Conservation (phyloP, 108 stramenopile species). For the Cylindrotheca closterium region DNA sequence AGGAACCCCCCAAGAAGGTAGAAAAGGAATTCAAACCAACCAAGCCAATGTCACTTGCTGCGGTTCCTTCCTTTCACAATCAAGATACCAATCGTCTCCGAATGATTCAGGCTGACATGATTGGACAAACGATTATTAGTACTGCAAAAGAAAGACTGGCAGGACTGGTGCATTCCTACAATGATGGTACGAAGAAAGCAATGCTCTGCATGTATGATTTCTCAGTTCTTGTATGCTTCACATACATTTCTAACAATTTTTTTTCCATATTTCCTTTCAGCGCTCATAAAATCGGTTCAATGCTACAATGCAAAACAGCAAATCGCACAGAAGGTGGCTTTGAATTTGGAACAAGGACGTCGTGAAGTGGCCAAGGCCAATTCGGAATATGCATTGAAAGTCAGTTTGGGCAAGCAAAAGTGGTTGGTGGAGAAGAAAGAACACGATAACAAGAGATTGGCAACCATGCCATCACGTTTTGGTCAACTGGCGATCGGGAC, state of each 20-base stretch:
- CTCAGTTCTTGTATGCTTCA: neutral
- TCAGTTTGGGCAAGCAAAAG: conserved; percentile 26
- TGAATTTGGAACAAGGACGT: conserved; percentile 12
- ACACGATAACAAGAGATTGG: conserved; percentile 25
- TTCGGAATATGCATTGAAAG: conserved; percentile 29
- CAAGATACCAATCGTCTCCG: conserved; percentile 62
- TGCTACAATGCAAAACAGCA: conserved; percentile 26
- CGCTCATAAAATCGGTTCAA: conserved; percentile 31
- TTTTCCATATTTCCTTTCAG: conserved; percentile 12
- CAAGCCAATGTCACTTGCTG: conserved; percentile 53
- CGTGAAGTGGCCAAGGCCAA: conserved; percentile 21
- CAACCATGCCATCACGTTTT: conserved; percentile 28
- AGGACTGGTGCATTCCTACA: conserved; percentile 42
- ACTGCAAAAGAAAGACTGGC: conserved; percentile 26
- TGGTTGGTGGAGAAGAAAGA: conserved; percentile 34
- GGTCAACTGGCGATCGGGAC: conserved; percentile 33
- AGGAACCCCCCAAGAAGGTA: conserved; percentile 10
- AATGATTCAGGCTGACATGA: conserved; percentile 53
- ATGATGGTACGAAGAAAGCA: conserved; percentile 40
- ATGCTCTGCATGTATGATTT: neutral
- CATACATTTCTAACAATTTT: neutral
- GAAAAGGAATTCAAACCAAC: conserved; percentile 23
- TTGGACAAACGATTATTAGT: conserved; percentile 27
- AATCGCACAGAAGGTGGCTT: conserved; percentile 26
- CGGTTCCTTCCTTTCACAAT: conserved; percentile 71